Base-by-base conservation (phyloP, 352 stramenopile genomes). In the Phytopythium boreale region DNA sequence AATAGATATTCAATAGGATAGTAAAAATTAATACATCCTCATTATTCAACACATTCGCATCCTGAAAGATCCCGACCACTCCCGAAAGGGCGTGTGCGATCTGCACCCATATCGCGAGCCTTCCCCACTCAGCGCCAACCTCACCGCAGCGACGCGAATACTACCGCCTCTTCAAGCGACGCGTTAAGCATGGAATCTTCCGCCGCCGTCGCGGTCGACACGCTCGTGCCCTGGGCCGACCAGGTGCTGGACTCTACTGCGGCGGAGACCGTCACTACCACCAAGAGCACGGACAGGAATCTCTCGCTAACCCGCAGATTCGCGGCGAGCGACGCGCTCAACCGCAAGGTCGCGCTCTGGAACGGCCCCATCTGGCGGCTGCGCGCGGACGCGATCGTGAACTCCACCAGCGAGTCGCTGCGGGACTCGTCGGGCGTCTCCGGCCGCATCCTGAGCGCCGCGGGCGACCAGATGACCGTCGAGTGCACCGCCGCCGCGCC, bases 351-450 rank as follows among this genome's bases (percentile, higher is more conserved):
- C 26, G 74, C 74, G 43, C 69, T 92, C 46, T 89, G 82, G 81
- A 71, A 75, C 37, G 81, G 81, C 2, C 69, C 72, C 20, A 68
- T 90, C 34, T 87, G 80, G 77, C 66, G 55, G 2, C 68, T 92
- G 58, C 66, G 75, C 22, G 78, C 82, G 19, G 88, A 94, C 59
- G 87, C 80, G 12, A 83, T 96, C 63, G 82, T 89, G 12, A 92
- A 95, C 63, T 78, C 88, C 24, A 93, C 87, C 17, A 93, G 88
- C 62, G 84, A 95, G 59, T 61, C 64, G 24, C 76, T 97, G 47
- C 68, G 76, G 6, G 84, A 91, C 68, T 84, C 76, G 43, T 74
- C 74, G 17, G 88, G 82, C 10, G 70, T 92, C 17, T 82, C 79
- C 37, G 82, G 74, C 49, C 77, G 75, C 29, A 69, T 97, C 43